Evolutionary conservation across 345 rosid genomes (phyloP).

Genomic region (Gossypium ekmanianum): DNA sequence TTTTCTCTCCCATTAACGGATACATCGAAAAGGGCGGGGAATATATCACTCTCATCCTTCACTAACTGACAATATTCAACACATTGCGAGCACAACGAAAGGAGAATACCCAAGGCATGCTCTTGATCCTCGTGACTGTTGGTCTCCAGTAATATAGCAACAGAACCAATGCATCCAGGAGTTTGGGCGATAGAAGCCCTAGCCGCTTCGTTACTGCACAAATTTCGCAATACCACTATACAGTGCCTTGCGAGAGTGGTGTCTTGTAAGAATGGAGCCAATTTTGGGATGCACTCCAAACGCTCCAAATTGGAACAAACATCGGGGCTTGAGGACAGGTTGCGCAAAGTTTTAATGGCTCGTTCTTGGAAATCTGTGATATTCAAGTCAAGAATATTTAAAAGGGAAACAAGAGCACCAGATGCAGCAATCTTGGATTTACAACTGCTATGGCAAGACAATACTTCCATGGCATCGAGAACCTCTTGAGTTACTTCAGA

Average conservation of each 20-base stretch:
- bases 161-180: constrained; percentile 48
- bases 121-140: constrained; percentile 63
- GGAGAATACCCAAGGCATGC: constrained; percentile 40
- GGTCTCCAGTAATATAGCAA: constrained; percentile 57
- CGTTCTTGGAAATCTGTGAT: constrained; percentile 38
- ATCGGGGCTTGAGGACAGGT: constrained; percentile 48
- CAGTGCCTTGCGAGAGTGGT: constrained; percentile 39
- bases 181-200: constrained; percentile 56
- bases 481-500: constrained; percentile 53
- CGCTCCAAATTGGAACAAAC: constrained; percentile 42
- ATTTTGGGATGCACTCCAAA: constrained; percentile 45
- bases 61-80: constrained; percentile 51
- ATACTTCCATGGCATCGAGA: constrained; percentile 46
- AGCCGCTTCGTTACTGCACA: constrained; percentile 53
- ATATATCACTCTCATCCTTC: constrained; percentile 54
- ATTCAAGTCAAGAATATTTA: constrained; percentile 40
- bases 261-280: constrained; percentile 53
- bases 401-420: constrained; percentile 45
- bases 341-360: constrained; percentile 52
- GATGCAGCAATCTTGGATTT: constrained; percentile 44
- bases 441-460: constrained; percentile 42
- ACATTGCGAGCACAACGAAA: constrained; percentile 37
- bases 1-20: constrained; percentile 62
- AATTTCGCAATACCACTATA: constrained; percentile 41
- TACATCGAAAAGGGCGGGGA: constrained; percentile 45